Evolutionary conservation across 164 flowering plant species (phyloP), one percentile per base, ranked within the genome.

Genomic region (Euptelea pleiosperma): DNA sequence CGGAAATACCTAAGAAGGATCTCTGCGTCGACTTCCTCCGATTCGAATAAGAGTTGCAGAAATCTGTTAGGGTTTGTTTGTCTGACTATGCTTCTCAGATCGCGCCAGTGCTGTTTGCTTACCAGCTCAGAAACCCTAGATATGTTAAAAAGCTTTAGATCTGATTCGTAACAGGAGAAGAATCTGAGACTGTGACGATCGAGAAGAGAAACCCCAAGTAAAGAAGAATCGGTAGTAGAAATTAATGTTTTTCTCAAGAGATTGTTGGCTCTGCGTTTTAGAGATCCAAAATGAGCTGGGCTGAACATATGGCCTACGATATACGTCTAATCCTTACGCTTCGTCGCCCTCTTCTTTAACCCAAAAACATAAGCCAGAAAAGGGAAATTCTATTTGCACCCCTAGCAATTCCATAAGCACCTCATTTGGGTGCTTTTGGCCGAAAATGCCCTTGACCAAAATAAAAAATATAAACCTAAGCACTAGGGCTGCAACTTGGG

Each of bases 21-120:
- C 8, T 49, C 61, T 24, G 57, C 41, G 12, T 51, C 50, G 42
- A 55, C 3, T 18, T 37, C 55, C 11, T 50, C 56, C 10, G 54
- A 62, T 9, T 71, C 62, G 29, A 71, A 67, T 2, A 71, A 55
- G n/a, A 24, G 15, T 22, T 54, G 37, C 8, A 71, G 57, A 26
- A 67, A 59, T 9, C 29, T 9, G 15, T 48, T 44, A 22, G 64
- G 65, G 46, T 46, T 57, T 19, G 63, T 48, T 21, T 43, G 29
- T 11, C 15, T 43, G 18, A 71, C n/a, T 25, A 57, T 12, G 41
- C 18, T 48, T 67, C 60, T 67, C 6, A 71, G 62, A 14, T 58
- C 49, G 1, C 53, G 45, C 68, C 71, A 67, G 33, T 67, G 75
- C 44, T 71, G 71, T 19, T 49, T 58, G 22, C 21, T 31, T n/a